Percentiles rank a stretch among this genome's conserved stretches.
phyloP scores from a whole-genome alignment of 441 rosid genomes.

The Melastoma candidum region DNA sequence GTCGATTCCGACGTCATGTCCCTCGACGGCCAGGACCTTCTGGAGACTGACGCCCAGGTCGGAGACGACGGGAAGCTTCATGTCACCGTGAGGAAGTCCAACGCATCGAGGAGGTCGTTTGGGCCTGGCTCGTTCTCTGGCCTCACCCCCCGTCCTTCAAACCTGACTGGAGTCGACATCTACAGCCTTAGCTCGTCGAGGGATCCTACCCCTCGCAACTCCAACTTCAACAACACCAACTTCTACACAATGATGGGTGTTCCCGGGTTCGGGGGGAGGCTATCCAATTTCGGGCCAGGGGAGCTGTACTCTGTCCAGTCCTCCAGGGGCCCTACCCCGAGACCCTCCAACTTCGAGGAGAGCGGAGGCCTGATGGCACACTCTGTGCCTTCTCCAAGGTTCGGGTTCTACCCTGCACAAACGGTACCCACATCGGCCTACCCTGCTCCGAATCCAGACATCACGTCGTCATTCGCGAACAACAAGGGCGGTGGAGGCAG shows the following conservation, averaged over 20 bases:
- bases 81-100: conserved; percentile 9
- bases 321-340: conserved; percentile 63
- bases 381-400: conserved; percentile 53
- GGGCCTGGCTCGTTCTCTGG: conserved; percentile 10
- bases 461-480: conserved; percentile 1
- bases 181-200: conserved; percentile 10
- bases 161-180: conserved; percentile 10
- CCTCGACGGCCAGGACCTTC: conserved; percentile 5
- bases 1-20: conserved; percentile 12
- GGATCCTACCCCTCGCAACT: conserved; percentile 3
- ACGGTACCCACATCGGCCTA: conserved; percentile 4
- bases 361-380: conserved; percentile 9
- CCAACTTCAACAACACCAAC: conserved; percentile 7
- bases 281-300: conserved; percentile 50
- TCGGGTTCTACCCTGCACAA: conserved; percentile 38
- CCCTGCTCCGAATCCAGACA: conserved; percentile 6
- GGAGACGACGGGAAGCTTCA: conserved; percentile 9
- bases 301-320: conserved; percentile 73
- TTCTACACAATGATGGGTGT: conserved; percentile 10
- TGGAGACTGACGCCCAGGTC: conserved; percentile 1
- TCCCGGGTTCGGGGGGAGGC: conserved; percentile 10
- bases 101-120: conserved; percentile 7
- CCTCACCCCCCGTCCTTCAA: conserved; percentile 4
- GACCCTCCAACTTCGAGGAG: conserved; percentile 62
- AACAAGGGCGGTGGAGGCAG: neutral